phyloP scores from a whole-genome alignment of 371 early-diverging fungal species.

The Cladochytrium tenue region DNA sequence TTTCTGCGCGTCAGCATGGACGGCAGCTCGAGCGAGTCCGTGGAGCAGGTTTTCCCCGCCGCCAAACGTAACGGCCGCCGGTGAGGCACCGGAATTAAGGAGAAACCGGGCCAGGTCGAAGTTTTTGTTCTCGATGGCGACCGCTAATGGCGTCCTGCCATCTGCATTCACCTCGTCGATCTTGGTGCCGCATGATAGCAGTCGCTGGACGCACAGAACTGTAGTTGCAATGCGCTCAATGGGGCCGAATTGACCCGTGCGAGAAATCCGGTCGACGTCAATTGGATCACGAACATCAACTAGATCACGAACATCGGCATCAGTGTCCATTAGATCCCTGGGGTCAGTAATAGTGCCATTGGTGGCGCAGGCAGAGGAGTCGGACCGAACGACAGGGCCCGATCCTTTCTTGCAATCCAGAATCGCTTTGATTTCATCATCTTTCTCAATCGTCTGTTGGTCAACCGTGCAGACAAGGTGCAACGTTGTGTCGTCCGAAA shows the following conservation, averaged over 20 bases:
- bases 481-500: slow-evolving; percentile 52
- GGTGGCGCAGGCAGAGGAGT: too few relatives aligned
- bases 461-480: slow-evolving; percentile 33
- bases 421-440: too few relatives aligned
- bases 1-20: slow-evolving; percentile 9
- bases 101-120: slow-evolving; percentile 2
- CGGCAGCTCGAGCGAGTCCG: neutral
- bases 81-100: slow-evolving; percentile 11
- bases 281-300: too few relatives aligned
- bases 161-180: slow-evolving; percentile 28
- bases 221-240: too few relatives aligned
- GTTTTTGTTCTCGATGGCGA: slow-evolving; percentile 29
- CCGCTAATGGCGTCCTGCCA: slow-evolving; percentile 49
- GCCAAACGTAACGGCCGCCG: neutral
- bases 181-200: slow-evolving; percentile 42
- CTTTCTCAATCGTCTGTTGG: neutral
- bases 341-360: too few relatives aligned
- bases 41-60: slow-evolving; percentile 13
- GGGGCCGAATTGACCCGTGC: too few relatives aligned
- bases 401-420: too few relatives aligned
- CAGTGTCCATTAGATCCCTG: too few relatives aligned
- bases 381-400: too few relatives aligned
- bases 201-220: slow-evolving; percentile 19
- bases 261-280: too few relatives aligned
- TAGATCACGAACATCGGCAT: too few relatives aligned